Conservation (phyloP, 306 rosid species). For the Cucurbita ficifolia region DNA sequence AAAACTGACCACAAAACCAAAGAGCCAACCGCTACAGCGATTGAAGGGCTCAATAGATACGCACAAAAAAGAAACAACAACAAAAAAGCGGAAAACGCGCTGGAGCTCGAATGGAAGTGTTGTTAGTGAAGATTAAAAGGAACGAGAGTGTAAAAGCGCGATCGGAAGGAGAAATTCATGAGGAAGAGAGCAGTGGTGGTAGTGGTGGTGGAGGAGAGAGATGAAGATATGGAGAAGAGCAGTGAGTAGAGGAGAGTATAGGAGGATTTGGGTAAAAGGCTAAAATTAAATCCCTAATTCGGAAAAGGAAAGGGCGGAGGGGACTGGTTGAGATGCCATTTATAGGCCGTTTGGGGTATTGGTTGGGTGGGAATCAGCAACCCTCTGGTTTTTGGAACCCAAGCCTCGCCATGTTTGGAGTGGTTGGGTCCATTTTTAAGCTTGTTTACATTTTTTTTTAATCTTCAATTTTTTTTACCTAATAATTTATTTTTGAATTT, state of each 20-base stretch:
- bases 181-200: not conserved
- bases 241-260: not conserved
- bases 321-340: not conserved
- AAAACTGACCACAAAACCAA: not conserved
- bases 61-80: not conserved
- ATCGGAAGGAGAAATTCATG: not conserved
- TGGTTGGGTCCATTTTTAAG: too few relatives aligned
- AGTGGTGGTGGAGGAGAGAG: not conserved
- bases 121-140: not conserved
- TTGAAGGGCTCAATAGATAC: not conserved
- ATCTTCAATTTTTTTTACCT: too few relatives aligned
- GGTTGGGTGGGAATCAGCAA: too few relatives aligned
- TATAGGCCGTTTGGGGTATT: too few relatives aligned
- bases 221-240: not conserved
- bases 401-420: too few relatives aligned
- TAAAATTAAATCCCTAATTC: constrained; percentile 3
- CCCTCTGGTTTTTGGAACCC: too few relatives aligned
- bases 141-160: not conserved
- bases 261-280: not conserved
- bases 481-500: too few relatives aligned
- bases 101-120: not conserved
- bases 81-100: not conserved
- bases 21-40: not conserved
- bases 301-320: not conserved
- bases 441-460: too few relatives aligned